Percentiles rank a stretch among this genome's conserved stretches.
Evolutionary conservation across 208 protist genomes (phyloP).

Genomic region (Blechomonas ayalai): DNA sequence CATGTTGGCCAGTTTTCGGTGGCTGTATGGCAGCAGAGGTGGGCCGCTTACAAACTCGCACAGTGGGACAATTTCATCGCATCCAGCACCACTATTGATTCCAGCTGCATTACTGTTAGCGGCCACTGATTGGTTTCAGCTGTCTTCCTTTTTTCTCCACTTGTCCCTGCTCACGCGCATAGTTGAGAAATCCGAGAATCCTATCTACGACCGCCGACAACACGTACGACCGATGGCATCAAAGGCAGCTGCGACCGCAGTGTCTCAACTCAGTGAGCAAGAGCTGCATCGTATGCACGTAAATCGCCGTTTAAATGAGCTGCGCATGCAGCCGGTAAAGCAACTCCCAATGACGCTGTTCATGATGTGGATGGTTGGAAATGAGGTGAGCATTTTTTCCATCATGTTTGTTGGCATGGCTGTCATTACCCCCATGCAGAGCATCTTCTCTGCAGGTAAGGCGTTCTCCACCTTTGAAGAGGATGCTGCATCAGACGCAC

Average conservation of each 20-base stretch:
- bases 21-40: too few species aligned
- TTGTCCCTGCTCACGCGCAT: too few species aligned
- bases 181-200: background rate
- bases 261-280: constrained; percentile 30
- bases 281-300: constrained; percentile 42
- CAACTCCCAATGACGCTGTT: constrained; percentile 79
- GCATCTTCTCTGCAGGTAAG: constrained; percentile 35
- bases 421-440: constrained; percentile 63
- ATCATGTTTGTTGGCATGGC: constrained; percentile 90
- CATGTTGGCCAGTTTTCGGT: too few species aligned
- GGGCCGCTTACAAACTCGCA: too few species aligned
- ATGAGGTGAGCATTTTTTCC: constrained; percentile 82
- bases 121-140: too few species aligned
- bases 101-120: too few species aligned
- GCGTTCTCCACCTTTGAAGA: constrained; percentile 65
- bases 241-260: too few species aligned
- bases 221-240: too few species aligned
- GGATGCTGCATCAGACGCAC: constrained; percentile 40
- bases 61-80: too few species aligned
- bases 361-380: constrained; percentile 88
- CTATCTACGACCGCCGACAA: too few species aligned
- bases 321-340: constrained; percentile 70
- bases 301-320: constrained; percentile 50
- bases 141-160: too few species aligned
- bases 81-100: too few species aligned